Conservation (phyloP, 2,329 filamentous ascomycete genomes). For the Aspergillus sp. region DNA sequence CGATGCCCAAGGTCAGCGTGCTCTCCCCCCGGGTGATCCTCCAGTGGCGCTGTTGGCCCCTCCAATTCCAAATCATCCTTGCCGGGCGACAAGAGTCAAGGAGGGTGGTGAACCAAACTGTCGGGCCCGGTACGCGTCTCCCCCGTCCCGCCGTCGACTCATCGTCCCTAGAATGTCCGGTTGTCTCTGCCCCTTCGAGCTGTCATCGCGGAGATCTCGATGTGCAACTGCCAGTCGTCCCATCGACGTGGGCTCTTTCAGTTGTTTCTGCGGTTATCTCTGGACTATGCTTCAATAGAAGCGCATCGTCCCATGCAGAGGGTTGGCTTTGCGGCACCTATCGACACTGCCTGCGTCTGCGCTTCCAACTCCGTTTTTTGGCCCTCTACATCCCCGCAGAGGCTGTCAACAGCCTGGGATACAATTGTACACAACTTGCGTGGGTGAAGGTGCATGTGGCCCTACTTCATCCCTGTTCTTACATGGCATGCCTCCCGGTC, state of each 20-base stretch:
- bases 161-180: conserved; percentile 10
- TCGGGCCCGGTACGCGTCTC: conserved; percentile 25
- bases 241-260: conserved; percentile 5
- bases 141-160: background rate
- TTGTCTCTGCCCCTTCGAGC: conserved; percentile 1
- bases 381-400: background rate
- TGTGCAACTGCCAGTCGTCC: conserved; percentile 23
- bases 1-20: conserved; percentile 9
- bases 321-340: conserved; percentile 4
- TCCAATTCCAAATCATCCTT: conserved; percentile 11
- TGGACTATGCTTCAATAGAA: conserved; percentile 25
- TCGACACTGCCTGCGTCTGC: background rate
- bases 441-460: conserved; percentile 8
- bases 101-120: conserved; percentile 25
- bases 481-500: background rate
- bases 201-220: conserved; percentile 14
- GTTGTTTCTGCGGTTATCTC: background rate
- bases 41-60: conserved; percentile 3
- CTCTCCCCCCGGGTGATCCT: background rate
- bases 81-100: background rate
- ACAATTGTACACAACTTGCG: conserved; percentile 6
- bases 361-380: conserved; percentile 1
- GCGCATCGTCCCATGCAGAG: conserved; percentile 21
- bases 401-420: conserved; percentile 1
- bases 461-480: background rate